Conservation (phyloP, 345 rosid genomes). For the Microcos paniculata region DNA sequence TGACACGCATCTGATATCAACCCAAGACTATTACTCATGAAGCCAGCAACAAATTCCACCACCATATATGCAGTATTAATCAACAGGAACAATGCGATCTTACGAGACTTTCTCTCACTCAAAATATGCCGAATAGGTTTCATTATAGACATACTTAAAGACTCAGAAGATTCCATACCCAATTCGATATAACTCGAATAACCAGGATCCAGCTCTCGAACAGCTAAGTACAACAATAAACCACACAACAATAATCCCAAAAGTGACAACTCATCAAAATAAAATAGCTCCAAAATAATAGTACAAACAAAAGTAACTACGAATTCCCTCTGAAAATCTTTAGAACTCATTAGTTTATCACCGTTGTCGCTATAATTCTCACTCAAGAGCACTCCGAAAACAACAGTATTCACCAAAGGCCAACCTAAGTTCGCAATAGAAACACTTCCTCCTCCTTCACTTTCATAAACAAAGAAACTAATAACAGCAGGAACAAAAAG, state of each 20-base stretch:
- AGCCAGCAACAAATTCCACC: conserved; percentile 88
- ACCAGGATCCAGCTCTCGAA: conserved; percentile 64
- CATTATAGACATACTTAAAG: conserved; percentile 49
- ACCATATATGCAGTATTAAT: conserved; percentile 90
- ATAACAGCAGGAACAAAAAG: conserved; percentile 72
- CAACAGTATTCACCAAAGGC: conserved; percentile 89
- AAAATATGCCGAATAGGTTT: conserved; percentile 83
- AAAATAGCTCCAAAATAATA: conserved; percentile 71
- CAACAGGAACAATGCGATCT: conserved; percentile 88
- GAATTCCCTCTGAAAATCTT: conserved; percentile 70
- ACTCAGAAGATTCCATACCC: conserved; percentile 66
- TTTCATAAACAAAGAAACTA: conserved; percentile 51
- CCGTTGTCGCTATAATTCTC: conserved; percentile 74
- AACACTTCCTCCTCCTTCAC: conserved; percentile 40
- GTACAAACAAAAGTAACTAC: conserved; percentile 73
- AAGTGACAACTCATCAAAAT: conserved; percentile 80
- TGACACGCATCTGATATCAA: conserved; percentile 96
- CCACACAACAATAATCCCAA: conserved; percentile 82
- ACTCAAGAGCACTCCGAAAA: conserved; percentile 81
- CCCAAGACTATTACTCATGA: conserved; percentile 98
- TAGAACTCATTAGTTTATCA: conserved; percentile 52
- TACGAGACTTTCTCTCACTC: conserved; percentile 92
- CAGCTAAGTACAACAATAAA: conserved; percentile 62
- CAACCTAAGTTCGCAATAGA: conserved; percentile 65
- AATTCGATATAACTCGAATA: conserved; percentile 46